phyloP scores from a whole-genome alignment of 805 yeast species.

The Yarrowia osloensis region DNA sequence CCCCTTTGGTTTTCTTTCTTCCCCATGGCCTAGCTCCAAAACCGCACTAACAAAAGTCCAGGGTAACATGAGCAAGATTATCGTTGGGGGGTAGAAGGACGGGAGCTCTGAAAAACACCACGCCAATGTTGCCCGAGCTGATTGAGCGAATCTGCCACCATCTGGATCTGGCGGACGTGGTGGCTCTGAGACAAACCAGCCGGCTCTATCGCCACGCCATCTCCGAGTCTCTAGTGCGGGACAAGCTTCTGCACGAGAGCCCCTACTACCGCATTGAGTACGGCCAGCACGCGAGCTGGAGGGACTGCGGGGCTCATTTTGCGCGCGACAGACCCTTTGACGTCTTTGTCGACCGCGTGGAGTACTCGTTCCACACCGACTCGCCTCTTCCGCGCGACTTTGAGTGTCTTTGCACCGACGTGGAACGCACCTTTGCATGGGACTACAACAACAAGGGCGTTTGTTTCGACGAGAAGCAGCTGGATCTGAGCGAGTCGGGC shows the following conservation, averaged over 20 bases:
- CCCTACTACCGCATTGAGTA: neutral
- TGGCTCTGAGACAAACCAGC: neutral
- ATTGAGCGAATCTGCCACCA: neutral
- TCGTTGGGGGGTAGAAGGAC: neutral
- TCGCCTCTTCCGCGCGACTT: neutral
- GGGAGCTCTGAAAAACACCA: neutral
- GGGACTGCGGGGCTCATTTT: neutral
- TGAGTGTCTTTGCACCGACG: neutral
- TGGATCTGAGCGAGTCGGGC: neutral
- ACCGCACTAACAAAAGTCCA: neutral
- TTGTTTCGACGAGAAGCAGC: neutral
- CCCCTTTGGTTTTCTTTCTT: too few relatives aligned
- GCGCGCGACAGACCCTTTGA: neutral
- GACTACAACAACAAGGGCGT: constrained; percentile 14
- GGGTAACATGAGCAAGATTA: neutral
- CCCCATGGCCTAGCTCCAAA: too few relatives aligned
- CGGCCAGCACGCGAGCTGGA: neutral
- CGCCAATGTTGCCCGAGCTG: neutral
- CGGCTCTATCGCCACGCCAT: neutral
- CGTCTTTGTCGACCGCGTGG: neutral
- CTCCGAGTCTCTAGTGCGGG: neutral
- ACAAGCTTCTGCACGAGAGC: neutral
- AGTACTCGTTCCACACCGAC: neutral
- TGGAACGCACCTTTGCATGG: constrained; percentile 4
- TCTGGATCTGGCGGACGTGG: neutral